Percentiles rank a stretch among this genome's conserved stretches.
These are phyloP conservation scores for Selaginella moellendorffii DNA, from an alignment of 75 land plant genomes.

Conservation along the genomic window DNA sequence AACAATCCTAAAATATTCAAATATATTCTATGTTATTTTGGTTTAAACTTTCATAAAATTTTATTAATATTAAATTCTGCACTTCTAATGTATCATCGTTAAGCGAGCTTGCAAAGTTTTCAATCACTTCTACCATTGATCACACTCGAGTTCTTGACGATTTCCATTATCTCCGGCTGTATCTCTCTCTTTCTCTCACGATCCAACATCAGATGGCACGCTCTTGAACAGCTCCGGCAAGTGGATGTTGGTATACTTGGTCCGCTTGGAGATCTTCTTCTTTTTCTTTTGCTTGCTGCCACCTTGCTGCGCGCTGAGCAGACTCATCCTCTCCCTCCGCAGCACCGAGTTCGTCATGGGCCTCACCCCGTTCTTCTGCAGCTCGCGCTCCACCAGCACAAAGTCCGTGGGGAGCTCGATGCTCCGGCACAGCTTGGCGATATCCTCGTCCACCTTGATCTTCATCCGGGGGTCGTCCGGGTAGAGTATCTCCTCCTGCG, in stretches of 20 bases:
- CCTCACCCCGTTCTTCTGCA: slow-evolving; percentile 89
- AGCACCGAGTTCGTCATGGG: slow-evolving; percentile 84
- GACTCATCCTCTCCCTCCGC: slow-evolving; percentile 48
- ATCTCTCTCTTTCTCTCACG: too few relatives aligned
- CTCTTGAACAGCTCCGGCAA: slow-evolving; percentile 82
- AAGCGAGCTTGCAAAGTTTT: too few relatives aligned
- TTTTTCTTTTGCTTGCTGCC: slow-evolving; percentile 59
- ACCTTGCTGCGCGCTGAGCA: slow-evolving; percentile 42
- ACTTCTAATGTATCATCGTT: too few relatives aligned
- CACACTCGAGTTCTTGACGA: too few relatives aligned
- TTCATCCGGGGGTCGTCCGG: slow-evolving; percentile 74
- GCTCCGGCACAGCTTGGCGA: slow-evolving; percentile 54
- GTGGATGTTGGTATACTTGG: slow-evolving; percentile 92
- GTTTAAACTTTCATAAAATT: too few relatives aligned
- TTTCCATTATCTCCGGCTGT: too few relatives aligned
- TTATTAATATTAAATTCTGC: too few relatives aligned
- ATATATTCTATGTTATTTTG: too few relatives aligned
- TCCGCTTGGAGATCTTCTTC: slow-evolving; percentile 48
- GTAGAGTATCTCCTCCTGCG: slow-evolving; percentile 91
- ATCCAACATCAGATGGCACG: slow-evolving; percentile 2
- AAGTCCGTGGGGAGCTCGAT: slow-evolving; percentile 86
- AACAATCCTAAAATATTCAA: too few relatives aligned
- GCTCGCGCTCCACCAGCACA: slow-evolving; percentile 81
- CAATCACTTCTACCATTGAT: too few relatives aligned
- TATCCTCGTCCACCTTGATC: slow-evolving; percentile 81